Conservation (phyloP, 2,329 filamentous ascomycete genomes). For the Exserohilum rostratum region DNA sequence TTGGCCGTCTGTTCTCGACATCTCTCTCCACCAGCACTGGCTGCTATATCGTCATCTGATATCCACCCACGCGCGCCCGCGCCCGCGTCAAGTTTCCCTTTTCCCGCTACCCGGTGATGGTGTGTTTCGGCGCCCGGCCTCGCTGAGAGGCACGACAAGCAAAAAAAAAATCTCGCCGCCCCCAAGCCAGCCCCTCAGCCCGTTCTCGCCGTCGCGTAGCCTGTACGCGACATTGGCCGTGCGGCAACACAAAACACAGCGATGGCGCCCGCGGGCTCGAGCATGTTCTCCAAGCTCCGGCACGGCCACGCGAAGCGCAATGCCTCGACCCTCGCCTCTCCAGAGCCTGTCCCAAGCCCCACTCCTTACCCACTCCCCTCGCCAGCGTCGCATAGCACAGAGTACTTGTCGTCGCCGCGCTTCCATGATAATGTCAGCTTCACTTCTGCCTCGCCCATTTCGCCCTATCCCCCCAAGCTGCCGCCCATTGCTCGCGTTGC, state of each 20-base stretch:
- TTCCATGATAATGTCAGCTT: slow-evolving; percentile 38
- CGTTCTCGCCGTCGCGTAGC: slow-evolving; percentile 12
- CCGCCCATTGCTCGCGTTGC: slow-evolving; percentile 49
- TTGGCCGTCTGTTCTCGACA: not conserved
- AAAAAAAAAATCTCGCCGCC: too few species aligned
- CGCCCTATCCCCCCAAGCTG: slow-evolving; percentile 47
- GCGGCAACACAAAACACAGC: slow-evolving; percentile 18
- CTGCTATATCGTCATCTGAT: slow-evolving; percentile 7
- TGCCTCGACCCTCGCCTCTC: slow-evolving; percentile 43
- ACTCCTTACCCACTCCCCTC: slow-evolving; percentile 33
- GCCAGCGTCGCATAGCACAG: slow-evolving; percentile 34
- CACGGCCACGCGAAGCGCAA: slow-evolving; percentile 48
- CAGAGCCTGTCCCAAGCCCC: slow-evolving; percentile 39
- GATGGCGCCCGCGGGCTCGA: slow-evolving; percentile 50
- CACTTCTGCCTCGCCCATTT: slow-evolving; percentile 44
- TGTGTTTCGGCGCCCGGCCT: slow-evolving; percentile 37
- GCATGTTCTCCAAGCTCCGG: slow-evolving; percentile 50
- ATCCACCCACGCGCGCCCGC: slow-evolving; percentile 5
- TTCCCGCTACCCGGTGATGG: slow-evolving; percentile 27
- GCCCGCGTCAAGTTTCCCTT: too few species aligned
- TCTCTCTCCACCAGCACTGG: slow-evolving; percentile 15
- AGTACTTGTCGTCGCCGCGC: slow-evolving; percentile 41
- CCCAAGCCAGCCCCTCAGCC: not conserved
- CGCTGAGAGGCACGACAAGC: slow-evolving; percentile 39
- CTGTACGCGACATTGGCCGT: slow-evolving; percentile 26